These are phyloP conservation scores for Hyphodiscus sp. DNA, from an alignment of 2,329 filamentous ascomycete genomes.

Conservation along the genomic window DNA sequence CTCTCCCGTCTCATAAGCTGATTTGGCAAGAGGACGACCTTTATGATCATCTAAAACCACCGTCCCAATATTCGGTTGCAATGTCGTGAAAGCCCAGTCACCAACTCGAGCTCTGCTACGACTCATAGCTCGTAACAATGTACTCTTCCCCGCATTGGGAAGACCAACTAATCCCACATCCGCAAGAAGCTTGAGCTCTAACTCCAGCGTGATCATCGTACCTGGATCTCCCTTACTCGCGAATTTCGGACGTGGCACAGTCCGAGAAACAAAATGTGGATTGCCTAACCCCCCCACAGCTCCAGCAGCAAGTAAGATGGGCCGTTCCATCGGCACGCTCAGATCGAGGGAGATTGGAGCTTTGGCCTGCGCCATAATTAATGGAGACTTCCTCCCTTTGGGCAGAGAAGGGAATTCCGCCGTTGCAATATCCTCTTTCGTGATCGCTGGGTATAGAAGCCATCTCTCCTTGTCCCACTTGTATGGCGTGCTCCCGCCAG, in stretches of 20 bases:
- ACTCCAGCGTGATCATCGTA: conserved; percentile 70
- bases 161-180: conserved; percentile 92
- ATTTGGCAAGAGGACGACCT: conserved; percentile 55
- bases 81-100: conserved; percentile 93
- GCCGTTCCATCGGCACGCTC: conserved; percentile 69
- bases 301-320: conserved; percentile 79
- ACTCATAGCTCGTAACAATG: conserved; percentile 77
- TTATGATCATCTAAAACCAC: conserved; percentile 85
- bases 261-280: conserved; percentile 78
- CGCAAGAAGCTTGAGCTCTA: conserved; percentile 91
- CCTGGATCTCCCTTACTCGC: conserved; percentile 81
- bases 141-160: conserved; percentile 95
- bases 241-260: conserved; percentile 72
- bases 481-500: conserved; percentile 31
- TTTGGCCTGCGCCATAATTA: conserved; percentile 55
- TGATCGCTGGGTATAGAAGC: conserved; percentile 77
- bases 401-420: conserved; percentile 52
- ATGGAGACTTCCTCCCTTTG: conserved; percentile 46
- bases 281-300: conserved; percentile 89
- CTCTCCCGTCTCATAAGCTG: conserved; percentile 40
- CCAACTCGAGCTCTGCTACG: conserved; percentile 86
- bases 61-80: conserved; percentile 92
- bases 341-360: conserved; percentile 69
- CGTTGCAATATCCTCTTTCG: conserved; percentile 60
- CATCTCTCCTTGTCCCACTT: conserved; percentile 61